These are phyloP conservation scores for Penicillium hesseltinei DNA, from an alignment of 2,329 filamentous ascomycete species.

Conservation along the genomic window DNA sequence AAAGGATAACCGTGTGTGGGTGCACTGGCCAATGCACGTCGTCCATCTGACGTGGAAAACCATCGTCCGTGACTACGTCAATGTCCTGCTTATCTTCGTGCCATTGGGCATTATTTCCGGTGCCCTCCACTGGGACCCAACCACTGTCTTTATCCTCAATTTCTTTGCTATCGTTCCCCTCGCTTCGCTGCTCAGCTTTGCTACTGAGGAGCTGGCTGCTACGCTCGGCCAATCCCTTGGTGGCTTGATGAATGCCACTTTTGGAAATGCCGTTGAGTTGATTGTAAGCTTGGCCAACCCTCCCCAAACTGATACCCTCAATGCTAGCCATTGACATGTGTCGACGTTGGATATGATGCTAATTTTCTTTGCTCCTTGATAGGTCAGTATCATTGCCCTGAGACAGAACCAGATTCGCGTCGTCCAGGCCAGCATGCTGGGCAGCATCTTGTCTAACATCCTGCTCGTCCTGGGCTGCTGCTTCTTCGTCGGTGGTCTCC, in stretches of 20 bases:
- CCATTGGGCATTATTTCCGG: constrained; percentile 62
- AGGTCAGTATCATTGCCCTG: constrained; percentile 91
- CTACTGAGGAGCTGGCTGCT: constrained; percentile 61
- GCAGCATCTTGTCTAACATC: constrained; percentile 91
- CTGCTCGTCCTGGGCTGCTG: constrained; percentile 81
- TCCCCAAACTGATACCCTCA: not conserved
- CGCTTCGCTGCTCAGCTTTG: constrained; percentile 62
- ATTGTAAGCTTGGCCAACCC: constrained; percentile 59
- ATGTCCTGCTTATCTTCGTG: constrained; percentile 63
- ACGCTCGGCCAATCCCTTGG: constrained; percentile 62
- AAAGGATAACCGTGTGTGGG: constrained; percentile 39
- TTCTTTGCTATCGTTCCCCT: constrained; percentile 65
- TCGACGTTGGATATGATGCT: not conserved
- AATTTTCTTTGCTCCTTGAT: not conserved
- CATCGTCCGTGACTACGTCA: constrained; percentile 54
- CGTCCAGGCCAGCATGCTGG: constrained; percentile 97
- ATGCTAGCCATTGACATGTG: not conserved
- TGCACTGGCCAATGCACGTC: constrained; percentile 41
- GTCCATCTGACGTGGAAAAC: constrained; percentile 45
- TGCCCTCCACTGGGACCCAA: constrained; percentile 59
- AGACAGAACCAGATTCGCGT: constrained; percentile 84
- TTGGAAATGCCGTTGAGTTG: constrained; percentile 65
- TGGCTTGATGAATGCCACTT: constrained; percentile 64
- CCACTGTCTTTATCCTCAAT: constrained; percentile 60
- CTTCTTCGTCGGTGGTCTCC: constrained; percentile 71